phyloP scores from a whole-genome alignment of 2,329 filamentous ascomycete genomes.

The Phoma herbarum region DNA sequence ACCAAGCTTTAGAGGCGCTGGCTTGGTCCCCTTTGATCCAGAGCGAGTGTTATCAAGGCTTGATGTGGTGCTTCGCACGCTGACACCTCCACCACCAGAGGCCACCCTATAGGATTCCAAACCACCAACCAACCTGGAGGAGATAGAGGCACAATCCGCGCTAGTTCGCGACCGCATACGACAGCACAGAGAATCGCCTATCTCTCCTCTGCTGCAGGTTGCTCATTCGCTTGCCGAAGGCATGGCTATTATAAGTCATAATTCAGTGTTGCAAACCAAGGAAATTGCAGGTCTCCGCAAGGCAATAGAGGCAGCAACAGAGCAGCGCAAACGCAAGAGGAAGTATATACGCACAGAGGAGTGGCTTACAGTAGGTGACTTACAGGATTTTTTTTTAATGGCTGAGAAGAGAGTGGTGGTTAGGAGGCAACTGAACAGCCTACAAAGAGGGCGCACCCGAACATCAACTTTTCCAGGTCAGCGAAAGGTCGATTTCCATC shows the following conservation, averaged over 20 bases:
- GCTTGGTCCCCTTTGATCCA: too few relatives aligned
- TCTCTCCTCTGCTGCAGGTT: background rate
- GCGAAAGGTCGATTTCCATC: too few relatives aligned
- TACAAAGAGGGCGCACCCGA: constrained; percentile 4
- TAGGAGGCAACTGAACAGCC: constrained; percentile 14
- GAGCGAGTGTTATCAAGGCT: background rate
- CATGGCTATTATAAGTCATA: background rate
- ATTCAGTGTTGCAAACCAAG: background rate
- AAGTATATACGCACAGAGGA: constrained; percentile 10
- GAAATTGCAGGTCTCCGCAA: background rate
- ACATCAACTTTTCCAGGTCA: too few relatives aligned
- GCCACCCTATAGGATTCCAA: background rate
- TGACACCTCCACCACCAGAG: background rate
- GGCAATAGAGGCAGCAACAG: background rate
- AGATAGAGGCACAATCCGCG: background rate
- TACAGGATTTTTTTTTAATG: background rate
- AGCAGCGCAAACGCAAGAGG: constrained; percentile 10
- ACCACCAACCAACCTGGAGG: background rate
- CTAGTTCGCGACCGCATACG: background rate
- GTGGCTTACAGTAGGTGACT: background rate
- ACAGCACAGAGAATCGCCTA: background rate
- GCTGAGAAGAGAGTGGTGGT: background rate
- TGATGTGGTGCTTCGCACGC: background rate
- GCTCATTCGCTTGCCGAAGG: background rate
- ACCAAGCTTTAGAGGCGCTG: background rate